Base-by-base conservation (phyloP, 139 green algal genomes). In the Yamagishiella unicocca region DNA sequence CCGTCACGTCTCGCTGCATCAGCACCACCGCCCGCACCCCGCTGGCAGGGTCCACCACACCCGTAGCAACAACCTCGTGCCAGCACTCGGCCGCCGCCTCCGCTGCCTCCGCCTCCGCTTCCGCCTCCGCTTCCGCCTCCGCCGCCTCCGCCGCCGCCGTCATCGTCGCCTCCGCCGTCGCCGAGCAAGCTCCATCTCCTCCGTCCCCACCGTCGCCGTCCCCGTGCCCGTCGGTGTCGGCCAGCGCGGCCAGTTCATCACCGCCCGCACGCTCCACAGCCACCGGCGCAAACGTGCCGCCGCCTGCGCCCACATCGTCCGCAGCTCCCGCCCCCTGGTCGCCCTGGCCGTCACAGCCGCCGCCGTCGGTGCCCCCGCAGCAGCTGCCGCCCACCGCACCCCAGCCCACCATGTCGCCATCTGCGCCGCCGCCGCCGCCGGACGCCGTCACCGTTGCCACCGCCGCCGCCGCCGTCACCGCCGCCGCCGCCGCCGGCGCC, bases 1-100 rank as follows among this genome's bases (percentile, higher is more conserved):
- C 72, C 3, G 43, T 80, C 72, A 80, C 72, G 40, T 78, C 70
- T 2, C 38, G 38, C 70, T 78, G 70, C 70, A 55, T 78, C 38
- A 78, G 31, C 38, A 78, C 40, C 38, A 78, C 40, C 70, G 10
- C 38, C 9, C 21, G 38, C 22, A 35, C 21, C 38, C 70, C 70
- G 38, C 38, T 78, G 70, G 9, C 70, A 7, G 70, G 70, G 40
- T 78, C 70, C 40, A 78, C 70, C 21, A 55, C 1, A 5, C 38
- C 40, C 8, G 24, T 43, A 24, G 70, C 70, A n/a, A 55, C 35
- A 38, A 78, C 70, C 70, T 78, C 70, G 70, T 78, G 70, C 70
- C 70, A 78, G 42, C 70, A 78, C 70, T 78, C 67, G n/a, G 35
- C 33, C 19, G 67, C 33, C 38, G 67, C 27, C 67, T 22, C 33